These are phyloP conservation scores for Capsicum rhomboideum DNA, from an alignment of 257 asterid genomes.

Conservation along the genomic window DNA sequence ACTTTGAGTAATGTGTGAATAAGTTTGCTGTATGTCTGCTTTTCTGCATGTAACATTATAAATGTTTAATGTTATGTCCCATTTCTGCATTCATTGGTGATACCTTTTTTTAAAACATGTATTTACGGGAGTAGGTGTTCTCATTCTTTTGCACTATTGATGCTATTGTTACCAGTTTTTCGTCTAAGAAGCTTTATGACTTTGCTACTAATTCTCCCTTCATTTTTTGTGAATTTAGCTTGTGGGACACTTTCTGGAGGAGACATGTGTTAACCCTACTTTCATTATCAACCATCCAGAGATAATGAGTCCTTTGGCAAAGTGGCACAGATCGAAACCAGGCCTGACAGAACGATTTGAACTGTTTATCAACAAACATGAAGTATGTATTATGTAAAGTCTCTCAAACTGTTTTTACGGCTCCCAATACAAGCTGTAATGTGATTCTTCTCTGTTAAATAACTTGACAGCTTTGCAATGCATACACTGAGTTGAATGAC, in stretches of 20 bases:
- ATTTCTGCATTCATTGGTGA: background rate
- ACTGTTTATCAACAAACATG: constrained; percentile 81
- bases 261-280: constrained; percentile 65
- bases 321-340: constrained; percentile 86
- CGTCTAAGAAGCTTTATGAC: background rate
- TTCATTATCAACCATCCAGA: constrained; percentile 92
- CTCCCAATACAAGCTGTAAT: background rate
- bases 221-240: constrained; percentile 34
- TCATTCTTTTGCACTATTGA: background rate
- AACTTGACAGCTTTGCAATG: constrained; percentile 66
- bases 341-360: constrained; percentile 86
- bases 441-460: background rate
- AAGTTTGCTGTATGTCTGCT: background rate
- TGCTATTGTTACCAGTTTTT: background rate
- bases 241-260: constrained; percentile 87
- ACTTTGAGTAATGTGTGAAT: background rate
- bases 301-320: constrained; percentile 90
- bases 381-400: constrained; percentile 29
- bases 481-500: constrained; percentile 92
- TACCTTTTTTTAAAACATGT: background rate
- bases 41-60: background rate
- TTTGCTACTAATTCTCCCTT: background rate
- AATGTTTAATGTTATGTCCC: background rate
- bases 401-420: background rate
- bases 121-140: background rate